These are phyloP conservation scores for Amanita fuliginea DNA, from an alignment of 768 basidiomycete species.

Conservation along the genomic window DNA sequence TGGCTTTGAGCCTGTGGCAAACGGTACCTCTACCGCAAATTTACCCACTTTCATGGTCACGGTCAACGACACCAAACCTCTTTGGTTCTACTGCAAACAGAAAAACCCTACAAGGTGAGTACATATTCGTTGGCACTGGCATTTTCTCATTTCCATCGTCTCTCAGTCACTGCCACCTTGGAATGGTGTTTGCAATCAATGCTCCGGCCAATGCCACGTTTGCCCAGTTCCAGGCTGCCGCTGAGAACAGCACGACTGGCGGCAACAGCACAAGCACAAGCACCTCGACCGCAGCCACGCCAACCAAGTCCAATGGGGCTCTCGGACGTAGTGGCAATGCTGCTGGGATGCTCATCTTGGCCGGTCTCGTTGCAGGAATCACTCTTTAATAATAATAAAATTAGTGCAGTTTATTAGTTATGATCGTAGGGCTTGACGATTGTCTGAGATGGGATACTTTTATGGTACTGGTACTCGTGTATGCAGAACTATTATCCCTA, in stretches of 20 bases:
- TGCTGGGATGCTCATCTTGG: slow-evolving; percentile 6
- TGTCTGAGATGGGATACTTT: background rate
- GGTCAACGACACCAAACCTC: slow-evolving; percentile 28
- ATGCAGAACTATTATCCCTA: background rate
- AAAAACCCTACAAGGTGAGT: slow-evolving; percentile 15
- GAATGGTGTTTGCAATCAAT: slow-evolving; percentile 58
- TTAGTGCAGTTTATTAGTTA: slow-evolving; percentile 3
- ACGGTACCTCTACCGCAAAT: slow-evolving; percentile 19
- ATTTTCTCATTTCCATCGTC: slow-evolving; percentile 1
- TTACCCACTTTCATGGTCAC: slow-evolving; percentile 33
- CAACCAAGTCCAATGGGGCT: slow-evolving; percentile 8
- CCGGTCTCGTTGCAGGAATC: slow-evolving; percentile 22
- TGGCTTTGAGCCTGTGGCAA: slow-evolving; percentile 32
- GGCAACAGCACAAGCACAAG: slow-evolving; percentile 14
- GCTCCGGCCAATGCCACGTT: slow-evolving; percentile 35
- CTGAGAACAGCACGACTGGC: background rate
- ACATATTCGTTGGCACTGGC: background rate
- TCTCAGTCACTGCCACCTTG: slow-evolving; percentile 33
- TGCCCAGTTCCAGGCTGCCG: slow-evolving; percentile 30
- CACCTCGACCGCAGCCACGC: slow-evolving; percentile 6
- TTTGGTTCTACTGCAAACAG: slow-evolving; percentile 58
- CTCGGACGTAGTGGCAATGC: slow-evolving; percentile 13
- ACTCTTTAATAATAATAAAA: slow-evolving; percentile 18
- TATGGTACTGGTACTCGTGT: no score
- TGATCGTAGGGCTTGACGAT: background rate